These are phyloP conservation scores for Xylaria sp. DNA, from an alignment of 2,329 filamentous ascomycete genomes.

Conservation along the genomic window DNA sequence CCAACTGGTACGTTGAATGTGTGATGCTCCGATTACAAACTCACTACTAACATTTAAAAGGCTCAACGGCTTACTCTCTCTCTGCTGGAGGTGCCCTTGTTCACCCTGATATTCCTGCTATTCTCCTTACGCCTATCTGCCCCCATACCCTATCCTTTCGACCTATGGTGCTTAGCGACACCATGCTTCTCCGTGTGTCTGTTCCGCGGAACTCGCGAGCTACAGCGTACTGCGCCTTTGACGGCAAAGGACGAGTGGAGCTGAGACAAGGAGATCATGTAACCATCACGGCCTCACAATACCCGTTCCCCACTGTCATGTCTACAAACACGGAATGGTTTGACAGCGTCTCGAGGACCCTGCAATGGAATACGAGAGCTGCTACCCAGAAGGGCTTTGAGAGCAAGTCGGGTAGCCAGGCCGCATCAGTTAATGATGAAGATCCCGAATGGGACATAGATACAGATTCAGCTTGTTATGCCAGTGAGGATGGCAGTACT, in stretches of 20 bases:
- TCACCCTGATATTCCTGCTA: conserved; percentile 95
- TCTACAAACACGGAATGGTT: conserved; percentile 95
- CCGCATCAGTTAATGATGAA: conserved; percentile 61
- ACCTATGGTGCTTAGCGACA: conserved; percentile 97
- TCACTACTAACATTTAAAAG: conserved; percentile 42
- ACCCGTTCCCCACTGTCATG: conserved; percentile 96
- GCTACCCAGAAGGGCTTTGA: conserved; percentile 93
- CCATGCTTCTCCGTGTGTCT: conserved; percentile 88
- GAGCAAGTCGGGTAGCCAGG: conserved; percentile 57
- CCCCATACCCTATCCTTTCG: conserved; percentile 97
- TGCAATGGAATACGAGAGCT: conserved; percentile 94
- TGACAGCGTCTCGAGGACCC: conserved; percentile 88
- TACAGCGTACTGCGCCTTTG: conserved; percentile 96
- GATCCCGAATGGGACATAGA: conserved; percentile 92
- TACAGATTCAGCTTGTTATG: conserved; percentile 79
- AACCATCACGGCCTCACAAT: conserved; percentile 94
- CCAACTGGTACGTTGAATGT: conserved; percentile 74
- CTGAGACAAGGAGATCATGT: conserved; percentile 94
- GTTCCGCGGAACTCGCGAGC: conserved; percentile 87
- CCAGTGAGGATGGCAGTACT: conserved; percentile 77
- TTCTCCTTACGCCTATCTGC: conserved; percentile 96
- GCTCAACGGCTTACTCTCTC: conserved; percentile 93
- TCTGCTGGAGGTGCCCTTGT: conserved; percentile 95
- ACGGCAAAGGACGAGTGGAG: conserved; percentile 95
- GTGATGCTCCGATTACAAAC: background rate